Evolutionary conservation across 2,329 filamentous ascomycete species (phyloP).

Genomic region (Aspergillus aculeatinus): DNA sequence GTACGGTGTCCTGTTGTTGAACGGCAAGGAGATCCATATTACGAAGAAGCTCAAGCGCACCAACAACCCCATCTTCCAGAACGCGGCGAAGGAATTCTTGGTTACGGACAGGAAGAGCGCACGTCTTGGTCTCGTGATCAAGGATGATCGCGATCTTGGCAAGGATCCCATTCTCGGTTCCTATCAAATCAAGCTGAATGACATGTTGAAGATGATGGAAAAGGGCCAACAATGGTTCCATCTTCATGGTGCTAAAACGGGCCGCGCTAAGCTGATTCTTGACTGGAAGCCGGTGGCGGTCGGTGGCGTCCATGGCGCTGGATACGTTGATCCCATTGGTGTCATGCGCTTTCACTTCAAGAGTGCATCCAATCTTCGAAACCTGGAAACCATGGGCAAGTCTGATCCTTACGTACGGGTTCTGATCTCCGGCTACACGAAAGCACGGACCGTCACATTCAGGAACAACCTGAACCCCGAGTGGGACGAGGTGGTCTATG

Average conservation of each 20-base stretch:
- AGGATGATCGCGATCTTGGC: conserved; percentile 86
- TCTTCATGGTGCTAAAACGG: conserved; percentile 74
- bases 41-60: conserved; percentile 94
- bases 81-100: conserved; percentile 88
- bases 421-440: conserved; percentile 83
- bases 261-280: conserved; percentile 83
- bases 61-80: conserved; percentile 95
- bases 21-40: conserved; percentile 84
- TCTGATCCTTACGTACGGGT: conserved; percentile 93
- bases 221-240: conserved; percentile 98
- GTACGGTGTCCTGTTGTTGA: conserved; percentile 83
- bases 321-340: conserved; percentile 90
- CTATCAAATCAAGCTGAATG: conserved; percentile 93
- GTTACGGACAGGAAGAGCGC: conserved; percentile 91
- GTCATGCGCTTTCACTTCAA: conserved; percentile 94
- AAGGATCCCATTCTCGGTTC: conserved; percentile 82
- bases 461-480: conserved; percentile 93
- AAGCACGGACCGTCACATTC: conserved; percentile 90
- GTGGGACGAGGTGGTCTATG: conserved; percentile 93
- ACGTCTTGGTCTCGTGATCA: conserved; percentile 87
- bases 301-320: conserved; percentile 71
- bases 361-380: conserved; percentile 77
- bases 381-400: conserved; percentile 93
- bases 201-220: conserved; percentile 84
- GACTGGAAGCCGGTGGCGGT: conserved; percentile 96